A percentile compares a stretch with the other conserved stretches of the same genome.
Conservation (phyloP, 352 stramenopile genomes). For the Peronosclerospora sorghi region DNA sequence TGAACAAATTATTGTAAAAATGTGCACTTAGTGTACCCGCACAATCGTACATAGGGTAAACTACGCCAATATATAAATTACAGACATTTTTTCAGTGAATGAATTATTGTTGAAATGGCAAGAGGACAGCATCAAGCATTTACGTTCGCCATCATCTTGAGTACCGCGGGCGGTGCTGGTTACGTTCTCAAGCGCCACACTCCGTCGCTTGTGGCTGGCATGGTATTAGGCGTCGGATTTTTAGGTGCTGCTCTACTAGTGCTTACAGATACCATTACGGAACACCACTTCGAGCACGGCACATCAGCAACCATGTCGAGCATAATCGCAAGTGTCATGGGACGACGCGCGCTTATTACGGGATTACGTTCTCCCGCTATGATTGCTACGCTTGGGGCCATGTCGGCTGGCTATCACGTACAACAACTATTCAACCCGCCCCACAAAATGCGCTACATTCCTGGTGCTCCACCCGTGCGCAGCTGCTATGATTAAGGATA, state of each 20-base stretch:
- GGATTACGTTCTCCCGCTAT: slow-evolving; percentile 27
- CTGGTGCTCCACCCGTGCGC: slow-evolving; percentile 29
- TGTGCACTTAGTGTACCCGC: too few relatives aligned
- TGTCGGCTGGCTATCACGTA: slow-evolving; percentile 60
- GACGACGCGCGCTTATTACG: slow-evolving; percentile 34
- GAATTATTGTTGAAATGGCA: too few relatives aligned
- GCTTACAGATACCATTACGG: slow-evolving; percentile 55
- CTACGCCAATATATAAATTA: too few relatives aligned
- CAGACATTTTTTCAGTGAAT: too few relatives aligned
- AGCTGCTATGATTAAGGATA: slow-evolving; percentile 21
- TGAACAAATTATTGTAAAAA: too few relatives aligned
- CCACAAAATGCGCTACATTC: slow-evolving; percentile 42
- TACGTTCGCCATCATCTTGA: slow-evolving; percentile 56
- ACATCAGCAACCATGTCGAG: slow-evolving; percentile 61
- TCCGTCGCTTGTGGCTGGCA: slow-evolving; percentile 57
- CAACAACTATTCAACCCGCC: slow-evolving; percentile 54
- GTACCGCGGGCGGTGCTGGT: slow-evolving; percentile 41
- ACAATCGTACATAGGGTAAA: too few relatives aligned
- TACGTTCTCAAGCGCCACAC: slow-evolving; percentile 53
- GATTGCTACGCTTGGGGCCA: slow-evolving; percentile 35
- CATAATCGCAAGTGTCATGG: slow-evolving; percentile 53
- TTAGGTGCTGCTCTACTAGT: slow-evolving; percentile 55
- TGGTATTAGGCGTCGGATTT: slow-evolving; percentile 49
- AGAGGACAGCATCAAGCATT: slow-evolving; percentile 55
- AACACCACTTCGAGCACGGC: slow-evolving; percentile 59